Base-by-base conservation (phyloP, 2,329 filamentous ascomycete genomes). In the Diaporthe sp. region DNA sequence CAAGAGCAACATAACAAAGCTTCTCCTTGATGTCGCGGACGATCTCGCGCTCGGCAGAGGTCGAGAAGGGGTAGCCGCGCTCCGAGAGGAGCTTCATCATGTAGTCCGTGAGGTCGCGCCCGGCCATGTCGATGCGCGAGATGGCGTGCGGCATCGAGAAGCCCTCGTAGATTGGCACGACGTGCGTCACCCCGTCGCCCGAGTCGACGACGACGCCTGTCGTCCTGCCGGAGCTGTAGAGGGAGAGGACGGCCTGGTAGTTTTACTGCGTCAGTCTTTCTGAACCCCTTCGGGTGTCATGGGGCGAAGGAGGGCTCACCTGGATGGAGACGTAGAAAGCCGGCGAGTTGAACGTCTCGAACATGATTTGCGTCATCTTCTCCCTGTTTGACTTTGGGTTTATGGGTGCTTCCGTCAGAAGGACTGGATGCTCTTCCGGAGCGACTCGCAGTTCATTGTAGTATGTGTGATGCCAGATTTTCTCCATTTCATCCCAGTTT, bases 401-500 rank as follows among this genome's bases (percentile, higher is more conserved):
- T 94, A 99, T 98, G 82, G 97, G 97, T 83, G 97, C 97, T 92
- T 99, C 97, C 83, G 97, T 99, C 88, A 99, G 92, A 86, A 99
- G 93, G 86, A 98, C 96, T 84, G 97, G 97, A 93, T 99, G 97
- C 94, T 99, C 97, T 92, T 99, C 97, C 83, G 97, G 97, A 84
- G 97, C 97, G 80, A 99, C 97, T 96, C 97, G 96, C 86, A 99
- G 92, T 92, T 99, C 97, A 91, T 99, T 99, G 95, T 98, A 99
- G 93, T 99, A 99, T 86, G 97, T 98, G 95, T 99, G 97, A 89
- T 99, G 97, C 97, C 97, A 99, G 84, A 99, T 98, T 94, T 98
- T 98, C 92, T 98, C 97, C 97, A 98, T 98, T 89, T 98, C 97
- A 88, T 99, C 97, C 97, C 97, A 99, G 95, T 98, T 98, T 90